Conservation (phyloP, 768 basidiomycete species). For the Boletus vinaceobasis region DNA sequence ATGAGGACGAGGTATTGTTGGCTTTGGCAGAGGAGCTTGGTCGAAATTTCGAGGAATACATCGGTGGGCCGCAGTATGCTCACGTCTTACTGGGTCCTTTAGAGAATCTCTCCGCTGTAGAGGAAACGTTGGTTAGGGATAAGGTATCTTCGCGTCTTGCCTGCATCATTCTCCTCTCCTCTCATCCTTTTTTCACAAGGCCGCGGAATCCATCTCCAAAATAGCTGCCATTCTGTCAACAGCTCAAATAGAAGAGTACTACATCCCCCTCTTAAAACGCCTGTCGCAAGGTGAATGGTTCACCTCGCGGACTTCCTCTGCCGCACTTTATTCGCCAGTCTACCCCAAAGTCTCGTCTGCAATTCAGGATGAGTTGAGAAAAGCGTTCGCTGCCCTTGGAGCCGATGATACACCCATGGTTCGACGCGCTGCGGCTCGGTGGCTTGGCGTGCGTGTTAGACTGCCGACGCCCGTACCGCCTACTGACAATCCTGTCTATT, state of each 20-base stretch:
- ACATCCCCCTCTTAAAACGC: slow-evolving; percentile 87
- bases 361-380: slow-evolving; percentile 84
- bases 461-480: background rate
- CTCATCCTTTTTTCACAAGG: slow-evolving; percentile 46
- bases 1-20: slow-evolving; percentile 96
- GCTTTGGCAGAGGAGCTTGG: slow-evolving; percentile 96
- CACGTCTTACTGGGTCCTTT: slow-evolving; percentile 87
- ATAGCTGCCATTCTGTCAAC: slow-evolving; percentile 75
- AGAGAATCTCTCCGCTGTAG: slow-evolving; percentile 93
- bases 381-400: slow-evolving; percentile 76
- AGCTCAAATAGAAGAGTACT: slow-evolving; percentile 80
- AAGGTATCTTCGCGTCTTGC: slow-evolving; percentile 58
- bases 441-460: slow-evolving; percentile 78
- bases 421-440: slow-evolving; percentile 91
- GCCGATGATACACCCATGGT: slow-evolving; percentile 99
- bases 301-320: slow-evolving; percentile 94
- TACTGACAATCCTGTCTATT: slow-evolving; percentile 10
- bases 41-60: slow-evolving; percentile 87
- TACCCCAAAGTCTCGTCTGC: slow-evolving; percentile 73
- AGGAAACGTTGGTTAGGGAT: slow-evolving; percentile 96
- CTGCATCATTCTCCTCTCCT: background rate
- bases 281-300: slow-evolving; percentile 97
- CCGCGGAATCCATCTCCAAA: slow-evolving; percentile 93
- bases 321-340: slow-evolving; percentile 87
- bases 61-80: slow-evolving; percentile 85